phyloP scores from a whole-genome alignment of 2,329 filamentous ascomycete genomes.

The Verticillium albo-atrum region DNA sequence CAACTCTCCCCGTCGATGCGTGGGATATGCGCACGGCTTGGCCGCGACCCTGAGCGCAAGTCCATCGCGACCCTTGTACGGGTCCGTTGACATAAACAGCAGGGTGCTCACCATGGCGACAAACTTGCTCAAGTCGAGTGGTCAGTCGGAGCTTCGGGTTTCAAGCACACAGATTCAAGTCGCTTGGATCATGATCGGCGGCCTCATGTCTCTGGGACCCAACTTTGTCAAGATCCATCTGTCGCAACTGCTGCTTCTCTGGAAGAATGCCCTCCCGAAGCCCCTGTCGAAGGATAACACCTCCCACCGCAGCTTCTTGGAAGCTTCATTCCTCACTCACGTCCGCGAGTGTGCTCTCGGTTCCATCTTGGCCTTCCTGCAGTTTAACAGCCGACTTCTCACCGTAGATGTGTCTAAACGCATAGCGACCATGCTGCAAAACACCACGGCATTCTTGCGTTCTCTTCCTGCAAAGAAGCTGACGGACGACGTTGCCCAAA shows the following conservation, averaged over 20 bases:
- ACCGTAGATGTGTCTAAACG: slow-evolving; percentile 93
- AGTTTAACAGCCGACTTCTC: slow-evolving; percentile 86
- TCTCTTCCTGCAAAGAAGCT: slow-evolving; percentile 78
- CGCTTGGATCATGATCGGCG: slow-evolving; percentile 94
- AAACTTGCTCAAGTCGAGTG: slow-evolving; percentile 84
- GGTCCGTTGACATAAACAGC: slow-evolving; percentile 93
- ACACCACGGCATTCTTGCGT: slow-evolving; percentile 85
- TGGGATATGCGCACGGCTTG: slow-evolving; percentile 88
- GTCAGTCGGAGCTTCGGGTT: slow-evolving; percentile 82
- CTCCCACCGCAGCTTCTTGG: slow-evolving; percentile 74
- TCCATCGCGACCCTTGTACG: slow-evolving; percentile 81
- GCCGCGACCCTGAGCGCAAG: slow-evolving; percentile 89
- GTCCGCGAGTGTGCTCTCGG: slow-evolving; percentile 92
- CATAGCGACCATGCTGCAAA: slow-evolving; percentile 90
- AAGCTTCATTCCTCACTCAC: slow-evolving; percentile 89
- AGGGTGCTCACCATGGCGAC: slow-evolving; percentile 88
- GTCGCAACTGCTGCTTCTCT: slow-evolving; percentile 85
- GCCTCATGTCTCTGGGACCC: slow-evolving; percentile 91
- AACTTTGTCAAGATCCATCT: slow-evolving; percentile 99
- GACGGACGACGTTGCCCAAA: slow-evolving; percentile 79
- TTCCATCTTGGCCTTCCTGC: slow-evolving; percentile 85
- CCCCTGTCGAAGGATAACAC: slow-evolving; percentile 91
- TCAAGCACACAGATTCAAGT: slow-evolving; percentile 96
- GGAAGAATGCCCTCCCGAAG: slow-evolving; percentile 96
- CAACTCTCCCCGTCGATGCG: slow-evolving; percentile 76